A percentile compares a stretch with the other conserved stretches of the same genome.
Conservation (phyloP, 345 rosid genomes). For the Rubroshorea leprosula region DNA sequence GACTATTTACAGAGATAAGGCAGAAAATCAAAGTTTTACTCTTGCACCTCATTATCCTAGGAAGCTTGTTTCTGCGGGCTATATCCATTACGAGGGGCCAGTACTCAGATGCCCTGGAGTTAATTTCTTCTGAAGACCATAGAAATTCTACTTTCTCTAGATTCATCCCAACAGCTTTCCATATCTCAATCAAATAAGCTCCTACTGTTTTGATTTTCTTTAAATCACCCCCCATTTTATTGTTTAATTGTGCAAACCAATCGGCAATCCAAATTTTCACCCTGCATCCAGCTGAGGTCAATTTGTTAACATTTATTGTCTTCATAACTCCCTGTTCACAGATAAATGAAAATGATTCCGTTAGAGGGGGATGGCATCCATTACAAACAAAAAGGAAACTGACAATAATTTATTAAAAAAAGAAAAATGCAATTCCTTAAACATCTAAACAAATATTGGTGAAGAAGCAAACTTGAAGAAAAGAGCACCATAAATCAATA, state of each 20-base stretch:
- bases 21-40: slow-evolving; percentile 9
- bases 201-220: slow-evolving; percentile 72
- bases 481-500: too few species aligned
- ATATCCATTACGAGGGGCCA: slow-evolving; percentile 98
- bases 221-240: slow-evolving; percentile 87
- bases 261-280: slow-evolving; percentile 94
- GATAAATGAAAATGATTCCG: too few species aligned
- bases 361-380: too few species aligned
- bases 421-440: too few species aligned
- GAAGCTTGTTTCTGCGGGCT: slow-evolving; percentile 76
- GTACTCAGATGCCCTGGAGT: slow-evolving; percentile 55
- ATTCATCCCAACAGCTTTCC: slow-evolving; percentile 83
- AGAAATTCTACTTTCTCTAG: slow-evolving; percentile 61
- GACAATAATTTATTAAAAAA: too few species aligned
- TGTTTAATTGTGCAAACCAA: slow-evolving; percentile 94
- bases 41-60: slow-evolving; percentile 60
- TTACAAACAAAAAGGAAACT: too few species aligned
- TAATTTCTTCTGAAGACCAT: slow-evolving; percentile 92
- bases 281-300: slow-evolving; percentile 80
- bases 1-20: slow-evolving; percentile 3
- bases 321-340: slow-evolving; percentile 77
- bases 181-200: slow-evolving; percentile 62
- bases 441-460: too few species aligned
- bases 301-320: slow-evolving; percentile 68
- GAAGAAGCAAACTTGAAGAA: too few species aligned